Conservation (phyloP, 2,329 filamentous ascomycete species). For the Orbilia quercus region DNA sequence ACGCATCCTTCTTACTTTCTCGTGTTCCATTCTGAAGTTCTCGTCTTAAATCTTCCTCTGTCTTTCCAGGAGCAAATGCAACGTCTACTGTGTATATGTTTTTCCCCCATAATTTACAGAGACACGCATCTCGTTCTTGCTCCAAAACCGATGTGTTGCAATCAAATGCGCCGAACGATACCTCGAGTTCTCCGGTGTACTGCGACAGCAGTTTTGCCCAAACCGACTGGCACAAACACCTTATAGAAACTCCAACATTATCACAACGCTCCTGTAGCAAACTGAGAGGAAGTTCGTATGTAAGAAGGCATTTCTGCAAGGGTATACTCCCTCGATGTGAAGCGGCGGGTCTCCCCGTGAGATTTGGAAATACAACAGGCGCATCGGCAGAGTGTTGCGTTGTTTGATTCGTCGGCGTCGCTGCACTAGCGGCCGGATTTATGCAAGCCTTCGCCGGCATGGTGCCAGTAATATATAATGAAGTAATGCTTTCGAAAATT, state of each 20-base stretch:
- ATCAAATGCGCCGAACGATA: constrained; percentile 89
- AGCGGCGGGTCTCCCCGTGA: constrained; percentile 60
- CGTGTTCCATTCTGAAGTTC: constrained; percentile 65
- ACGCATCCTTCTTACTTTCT: constrained; percentile 69
- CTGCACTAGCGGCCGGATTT: constrained; percentile 20
- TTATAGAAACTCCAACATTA: constrained; percentile 70
- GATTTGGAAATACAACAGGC: constrained; percentile 59
- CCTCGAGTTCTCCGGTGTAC: constrained; percentile 70
- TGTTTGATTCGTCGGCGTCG: constrained; percentile 20
- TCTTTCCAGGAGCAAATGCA: constrained; percentile 44
- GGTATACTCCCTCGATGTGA: constrained; percentile 30
- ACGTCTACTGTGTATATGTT: constrained; percentile 31
- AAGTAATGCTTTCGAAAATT: constrained; percentile 10
- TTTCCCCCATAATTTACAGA: constrained; percentile 68
- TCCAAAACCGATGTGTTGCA: constrained; percentile 76
- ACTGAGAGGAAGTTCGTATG: constrained; percentile 62
- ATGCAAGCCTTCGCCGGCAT: constrained; percentile 32
- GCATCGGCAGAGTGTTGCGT: constrained; percentile 35
- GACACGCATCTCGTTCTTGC: constrained; percentile 74
- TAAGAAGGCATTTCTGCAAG: constrained; percentile 57
- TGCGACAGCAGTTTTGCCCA: constrained; percentile 76
- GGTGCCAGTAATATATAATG: constrained; percentile 18
- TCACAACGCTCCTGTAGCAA: constrained; percentile 68
- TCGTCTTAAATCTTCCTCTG: constrained; percentile 23
- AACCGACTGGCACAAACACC: constrained; percentile 76